Base-by-base conservation (phyloP, 2,329 filamentous ascomycete species). In the Calonectria fujianensis region DNA sequence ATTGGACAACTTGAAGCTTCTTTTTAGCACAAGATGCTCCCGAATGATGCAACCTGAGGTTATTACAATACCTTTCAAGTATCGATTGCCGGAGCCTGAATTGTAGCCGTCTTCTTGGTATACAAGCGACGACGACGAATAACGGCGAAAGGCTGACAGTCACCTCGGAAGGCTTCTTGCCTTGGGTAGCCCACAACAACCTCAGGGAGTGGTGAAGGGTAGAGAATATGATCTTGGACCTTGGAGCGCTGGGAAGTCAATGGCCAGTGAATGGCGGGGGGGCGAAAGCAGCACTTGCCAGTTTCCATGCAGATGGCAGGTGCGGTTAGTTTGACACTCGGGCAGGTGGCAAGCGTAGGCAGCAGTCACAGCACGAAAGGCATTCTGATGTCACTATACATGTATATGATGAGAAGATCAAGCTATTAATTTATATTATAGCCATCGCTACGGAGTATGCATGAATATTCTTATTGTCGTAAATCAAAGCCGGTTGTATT, bases 321-420 rank as follows among this genome's bases (percentile, higher is more conserved):
- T 39, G 41, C 45, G 27, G 45, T 16, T 24, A 24, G 35, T 18
- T 37, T 64, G 29, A 29, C n/a, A 29, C 31, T 20, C 57, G n/a
- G 65, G 35, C 65, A 69, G 64, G 32, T 63, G 52, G 70, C 70
- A 69, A 39, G 54, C 35, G 27, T 32, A 24, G 31, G 45, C 64
- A 59, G 32, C 35, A 20, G 39, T 35, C 20, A 10, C 64, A 31
- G 18, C 1, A 29, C 31, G 45, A 63, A 52, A 27, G 39, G 18
- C 16, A n/a, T 68, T 27, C n/a, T 18, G 16, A n/a, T n/a, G 13
- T n/a, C 41, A 20, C 41, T 45, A 18, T n/a, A 45, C 37, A 4
- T 39, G 37, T 16, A 4, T 16, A 32, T 10, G 32, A 39, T 13
- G 4, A 24, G 10, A 18, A 57, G 24, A 57, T 59, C 54, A 27